These are phyloP conservation scores for Evansstolkia leycettana DNA, from an alignment of 495 filamentous ascomycete genomes.

Conservation along the genomic window DNA sequence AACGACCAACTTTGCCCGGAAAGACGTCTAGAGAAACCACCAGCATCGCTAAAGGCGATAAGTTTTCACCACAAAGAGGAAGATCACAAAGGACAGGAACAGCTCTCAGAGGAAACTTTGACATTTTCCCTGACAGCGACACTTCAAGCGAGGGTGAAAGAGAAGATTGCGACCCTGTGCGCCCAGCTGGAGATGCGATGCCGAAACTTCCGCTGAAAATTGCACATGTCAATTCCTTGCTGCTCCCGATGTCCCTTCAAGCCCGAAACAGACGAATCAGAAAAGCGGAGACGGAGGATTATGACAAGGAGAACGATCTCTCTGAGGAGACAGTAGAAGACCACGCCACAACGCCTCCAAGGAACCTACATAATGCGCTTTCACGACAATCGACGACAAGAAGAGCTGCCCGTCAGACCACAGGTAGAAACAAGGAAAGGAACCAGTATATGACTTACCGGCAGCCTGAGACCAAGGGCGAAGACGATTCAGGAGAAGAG, in stretches of 20 bases:
- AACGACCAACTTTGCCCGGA: too few species aligned
- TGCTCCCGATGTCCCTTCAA: conserved; percentile 14
- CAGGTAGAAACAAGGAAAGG: conserved; percentile 5
- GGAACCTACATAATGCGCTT: conserved; percentile 12
- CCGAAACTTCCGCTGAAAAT: conserved; percentile 14
- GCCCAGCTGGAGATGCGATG: not conserved
- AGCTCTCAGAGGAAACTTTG: conserved; percentile 11
- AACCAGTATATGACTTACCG: conserved; percentile 6
- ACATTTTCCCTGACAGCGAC: conserved; percentile 24
- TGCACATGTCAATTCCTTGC: conserved; percentile 25
- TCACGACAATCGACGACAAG: conserved; percentile 12
- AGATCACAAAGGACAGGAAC: conserved; percentile 5
- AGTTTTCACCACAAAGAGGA: too few species aligned
- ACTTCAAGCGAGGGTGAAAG: conserved; percentile 8
- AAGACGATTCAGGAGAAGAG: conserved; percentile 7
- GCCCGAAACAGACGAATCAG: conserved; percentile 12
- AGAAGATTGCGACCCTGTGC: not conserved
- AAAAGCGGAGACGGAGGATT: conserved; percentile 22
- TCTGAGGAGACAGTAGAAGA: conserved; percentile 16
- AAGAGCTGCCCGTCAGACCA: conserved; percentile 6
- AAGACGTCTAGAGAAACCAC: too few species aligned
- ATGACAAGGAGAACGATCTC: conserved; percentile 34
- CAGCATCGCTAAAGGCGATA: too few species aligned
- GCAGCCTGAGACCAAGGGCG: conserved; percentile 8
- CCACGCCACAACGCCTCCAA: conserved; percentile 3